phyloP scores from a whole-genome alignment of 2,329 filamentous ascomycete species.

The Ilyonectria robusta region DNA sequence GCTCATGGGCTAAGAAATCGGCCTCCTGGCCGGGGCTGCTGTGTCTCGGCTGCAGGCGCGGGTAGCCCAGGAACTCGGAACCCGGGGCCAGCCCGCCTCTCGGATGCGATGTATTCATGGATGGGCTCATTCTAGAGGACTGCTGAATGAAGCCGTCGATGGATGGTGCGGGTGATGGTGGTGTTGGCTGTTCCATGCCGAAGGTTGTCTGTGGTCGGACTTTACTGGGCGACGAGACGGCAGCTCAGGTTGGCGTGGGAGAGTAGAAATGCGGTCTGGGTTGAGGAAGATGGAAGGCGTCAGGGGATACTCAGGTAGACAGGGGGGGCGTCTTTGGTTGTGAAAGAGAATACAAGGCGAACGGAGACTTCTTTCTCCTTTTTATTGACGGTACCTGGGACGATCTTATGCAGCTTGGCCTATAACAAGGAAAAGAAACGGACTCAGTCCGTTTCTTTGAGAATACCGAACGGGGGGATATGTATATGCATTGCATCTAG shows the following conservation, averaged over 20 bases:
- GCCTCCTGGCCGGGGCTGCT: conserved; percentile 40
- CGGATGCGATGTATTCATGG: conserved; percentile 31
- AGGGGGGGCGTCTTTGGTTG: conserved; percentile 19
- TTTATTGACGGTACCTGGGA: conserved; percentile 41
- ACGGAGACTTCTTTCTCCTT: conserved; percentile 29
- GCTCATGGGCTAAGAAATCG: conserved; percentile 36
- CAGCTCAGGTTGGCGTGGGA: conserved; percentile 4
- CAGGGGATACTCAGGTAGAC: conserved; percentile 10
- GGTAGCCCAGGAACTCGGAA: conserved; percentile 26
- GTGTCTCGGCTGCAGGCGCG: conserved; percentile 33
- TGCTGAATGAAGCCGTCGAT: conserved; percentile 37
- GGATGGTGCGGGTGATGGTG: conserved; percentile 63
- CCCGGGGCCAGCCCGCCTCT: conserved; percentile 26
- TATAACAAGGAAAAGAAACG: conserved; percentile 28
- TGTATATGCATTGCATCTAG: conserved; percentile 38
- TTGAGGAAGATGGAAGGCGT: conserved; percentile 16
- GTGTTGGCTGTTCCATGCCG: conserved; percentile 56
- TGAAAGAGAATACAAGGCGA: conserved; percentile 31
- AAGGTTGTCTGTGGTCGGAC: conserved; percentile 18
- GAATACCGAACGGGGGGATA: conserved; percentile 34
- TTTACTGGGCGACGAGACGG: neutral
- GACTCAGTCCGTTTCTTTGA: conserved; percentile 47
- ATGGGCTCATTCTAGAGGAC: conserved; percentile 32
- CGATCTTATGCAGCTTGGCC: conserved; percentile 37
- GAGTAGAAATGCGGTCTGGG: conserved; percentile 17